These are phyloP conservation scores for Helotiales sp. DNA, from an alignment of 2,329 filamentous ascomycete species.

Conservation along the genomic window DNA sequence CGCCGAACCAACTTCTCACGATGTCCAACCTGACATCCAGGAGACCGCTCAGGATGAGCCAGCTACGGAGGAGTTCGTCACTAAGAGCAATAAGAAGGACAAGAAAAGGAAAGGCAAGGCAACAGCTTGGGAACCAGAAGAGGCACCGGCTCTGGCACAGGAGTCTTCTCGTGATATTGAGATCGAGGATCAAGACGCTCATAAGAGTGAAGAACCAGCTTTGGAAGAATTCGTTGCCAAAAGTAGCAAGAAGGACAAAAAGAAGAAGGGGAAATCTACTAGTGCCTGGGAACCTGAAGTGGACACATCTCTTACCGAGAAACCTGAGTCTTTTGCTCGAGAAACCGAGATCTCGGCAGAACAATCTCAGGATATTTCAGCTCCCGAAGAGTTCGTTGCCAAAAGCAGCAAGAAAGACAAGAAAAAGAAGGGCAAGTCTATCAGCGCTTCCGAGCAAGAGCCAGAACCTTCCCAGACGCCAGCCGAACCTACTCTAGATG, in stretches of 20 bases:
- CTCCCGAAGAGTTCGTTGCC: slow-evolving; percentile 7
- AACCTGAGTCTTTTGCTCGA: not conserved
- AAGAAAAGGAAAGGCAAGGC: slow-evolving; percentile 20
- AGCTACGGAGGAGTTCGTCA: not conserved
- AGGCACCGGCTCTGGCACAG: slow-evolving; percentile 18
- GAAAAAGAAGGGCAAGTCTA: slow-evolving; percentile 23
- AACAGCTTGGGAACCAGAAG: slow-evolving; percentile 3
- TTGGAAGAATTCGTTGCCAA: slow-evolving; percentile 9
- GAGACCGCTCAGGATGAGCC: not conserved
- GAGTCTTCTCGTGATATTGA: not conserved
- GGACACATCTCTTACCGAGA: not conserved
- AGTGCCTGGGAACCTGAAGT: not conserved
- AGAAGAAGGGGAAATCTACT: slow-evolving; percentile 7
- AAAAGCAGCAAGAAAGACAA: slow-evolving; percentile 35
- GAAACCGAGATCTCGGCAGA: not conserved
- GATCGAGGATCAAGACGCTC: not conserved
- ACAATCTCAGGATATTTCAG: not conserved
- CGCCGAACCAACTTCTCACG: not conserved
- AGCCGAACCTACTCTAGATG: not conserved
- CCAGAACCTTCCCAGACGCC: not conserved
- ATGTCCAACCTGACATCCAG: not conserved
- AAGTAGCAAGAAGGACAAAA: slow-evolving; percentile 37
- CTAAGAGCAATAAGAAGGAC: slow-evolving; percentile 15
- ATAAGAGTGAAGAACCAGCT: too few species aligned
- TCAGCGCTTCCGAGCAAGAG: not conserved